Conservation (phyloP, 257 asterid species). For the Eucommia ulmoides region DNA sequence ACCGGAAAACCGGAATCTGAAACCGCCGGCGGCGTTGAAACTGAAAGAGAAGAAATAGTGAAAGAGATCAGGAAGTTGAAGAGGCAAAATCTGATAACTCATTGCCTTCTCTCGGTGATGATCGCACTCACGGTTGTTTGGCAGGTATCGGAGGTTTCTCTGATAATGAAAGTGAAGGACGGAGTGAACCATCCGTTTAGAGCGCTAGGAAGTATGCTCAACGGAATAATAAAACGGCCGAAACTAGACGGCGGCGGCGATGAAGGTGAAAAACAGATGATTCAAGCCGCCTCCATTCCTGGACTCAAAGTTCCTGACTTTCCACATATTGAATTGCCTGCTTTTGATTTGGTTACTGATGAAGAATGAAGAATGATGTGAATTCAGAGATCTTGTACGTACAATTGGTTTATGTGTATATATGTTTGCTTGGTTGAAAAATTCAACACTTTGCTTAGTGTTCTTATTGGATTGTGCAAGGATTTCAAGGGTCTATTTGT, state of each 20-base stretch:
- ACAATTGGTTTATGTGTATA: not conserved
- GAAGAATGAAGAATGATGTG: slow-evolving; percentile 7
- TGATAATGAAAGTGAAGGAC: slow-evolving; percentile 39
- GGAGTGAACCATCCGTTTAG: slow-evolving; percentile 46
- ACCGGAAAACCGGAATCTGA: too few species aligned
- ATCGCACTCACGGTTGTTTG: slow-evolving; percentile 54
- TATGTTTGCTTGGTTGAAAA: too few species aligned
- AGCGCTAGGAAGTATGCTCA: slow-evolving; percentile 21
- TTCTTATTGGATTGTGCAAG: not conserved
- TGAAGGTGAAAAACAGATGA: slow-evolving; percentile 12
- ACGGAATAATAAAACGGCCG: slow-evolving; percentile 16
- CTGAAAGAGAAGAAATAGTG: slow-evolving; percentile 30
- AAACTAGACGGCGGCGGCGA: slow-evolving; percentile 10
- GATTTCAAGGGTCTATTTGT: too few species aligned
- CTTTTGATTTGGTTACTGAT: slow-evolving; percentile 20
- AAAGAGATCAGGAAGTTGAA: slow-evolving; percentile 46
- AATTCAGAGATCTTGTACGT: not conserved
- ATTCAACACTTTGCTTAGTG: too few species aligned
- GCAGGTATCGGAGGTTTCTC: slow-evolving; percentile 76
- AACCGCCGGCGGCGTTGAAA: too few species aligned
- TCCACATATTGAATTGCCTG: slow-evolving; percentile 30
- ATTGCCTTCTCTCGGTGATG: slow-evolving; percentile 51
- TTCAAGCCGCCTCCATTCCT: slow-evolving; percentile 24
- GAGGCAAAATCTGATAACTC: slow-evolving; percentile 64
- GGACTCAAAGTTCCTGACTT: slow-evolving; percentile 34